These are phyloP conservation scores for Hirsutella thompsonii DNA, from an alignment of 2,329 filamentous ascomycete species.

Conservation along the genomic window DNA sequence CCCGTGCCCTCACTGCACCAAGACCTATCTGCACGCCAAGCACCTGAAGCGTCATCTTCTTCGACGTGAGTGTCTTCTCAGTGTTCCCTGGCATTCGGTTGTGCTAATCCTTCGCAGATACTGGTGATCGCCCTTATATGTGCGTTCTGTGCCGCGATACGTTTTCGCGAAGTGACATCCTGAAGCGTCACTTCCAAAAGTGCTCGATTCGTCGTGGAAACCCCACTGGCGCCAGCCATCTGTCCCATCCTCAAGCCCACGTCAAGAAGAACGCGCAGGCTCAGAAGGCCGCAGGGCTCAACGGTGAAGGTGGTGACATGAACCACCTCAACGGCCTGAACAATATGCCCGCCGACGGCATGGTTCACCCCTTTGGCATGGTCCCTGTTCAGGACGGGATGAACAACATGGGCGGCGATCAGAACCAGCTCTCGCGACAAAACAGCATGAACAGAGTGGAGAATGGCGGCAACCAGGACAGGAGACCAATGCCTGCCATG, in stretches of 20 bases:
- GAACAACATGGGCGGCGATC: slow-evolving; percentile 46
- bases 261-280: slow-evolving; percentile 61
- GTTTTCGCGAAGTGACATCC: slow-evolving; percentile 92
- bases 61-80: slow-evolving; percentile 62
- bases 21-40: slow-evolving; percentile 95
- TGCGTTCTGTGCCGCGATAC: slow-evolving; percentile 96
- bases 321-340: slow-evolving; percentile 48
- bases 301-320: slow-evolving; percentile 33
- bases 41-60: slow-evolving; percentile 93
- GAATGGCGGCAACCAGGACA: slow-evolving; percentile 41
- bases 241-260: slow-evolving; percentile 85
- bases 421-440: slow-evolving; percentile 48
- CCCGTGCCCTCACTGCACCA: slow-evolving; percentile 94
- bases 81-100: slow-evolving; percentile 5
- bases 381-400: slow-evolving; percentile 43
- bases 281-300: slow-evolving; percentile 41
- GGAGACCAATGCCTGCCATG: slow-evolving; percentile 44
- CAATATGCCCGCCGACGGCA: slow-evolving; percentile 43
- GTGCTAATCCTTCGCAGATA: slow-evolving; percentile 48
- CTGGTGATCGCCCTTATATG: slow-evolving; percentile 95
- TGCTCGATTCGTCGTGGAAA: slow-evolving; percentile 94
- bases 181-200: slow-evolving; percentile 99
- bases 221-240: slow-evolving; percentile 84
- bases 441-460: slow-evolving; percentile 47
- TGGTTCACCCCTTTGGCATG: slow-evolving; percentile 45